Base-by-base conservation (phyloP, 1,284 basidiomycete genomes). In the Boletus sp. region DNA sequence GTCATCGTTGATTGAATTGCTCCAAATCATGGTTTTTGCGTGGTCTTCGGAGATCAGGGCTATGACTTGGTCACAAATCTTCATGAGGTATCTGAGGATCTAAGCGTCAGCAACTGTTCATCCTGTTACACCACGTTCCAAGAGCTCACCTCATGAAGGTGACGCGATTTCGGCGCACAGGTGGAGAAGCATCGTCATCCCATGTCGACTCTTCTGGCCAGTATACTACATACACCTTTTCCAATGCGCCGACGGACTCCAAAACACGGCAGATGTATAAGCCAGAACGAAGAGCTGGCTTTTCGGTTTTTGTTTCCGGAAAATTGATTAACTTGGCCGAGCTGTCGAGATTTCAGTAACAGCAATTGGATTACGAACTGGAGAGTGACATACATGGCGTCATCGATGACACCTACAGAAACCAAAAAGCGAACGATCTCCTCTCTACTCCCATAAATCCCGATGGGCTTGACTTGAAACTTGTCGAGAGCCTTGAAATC, bases 171-270 rank as follows among this genome's bases (percentile, higher is more conserved):
- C 75, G 68, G 13, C 67, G 58, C 4, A 78, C 71, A 8, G 76
- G 66, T 0, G 75, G 69, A 3, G 69, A 57, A 0, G 77, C 72
- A 41, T 70, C 61, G 53, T 81, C 77, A 30, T 77, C 64, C 81
- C 82, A 83, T 0, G 81, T 82, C 0, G 68, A 69, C 14, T 78
- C 72, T 57, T 83, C 77, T 0, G 81, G 81, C 81, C 82, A 84
- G 51, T 79, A 82, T 5, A 81, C 58, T 13, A 77, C 71, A 55
- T 72, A 78, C 2, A 76, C 50, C 22, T 61, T 57, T 27, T 67
- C 56, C 2, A 41, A 35, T 5, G 20, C 29, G 9, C 47, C 27
- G 30, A 54, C 19, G 6, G 46, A 22, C 7, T 36, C 27, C 8
- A 49, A 33, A 7, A 56, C 23, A 7, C 58, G 57, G 37, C 66